These are phyloP conservation scores for Xylariales sp. DNA, from an alignment of 2,329 filamentous ascomycete genomes.

Conservation along the genomic window DNA sequence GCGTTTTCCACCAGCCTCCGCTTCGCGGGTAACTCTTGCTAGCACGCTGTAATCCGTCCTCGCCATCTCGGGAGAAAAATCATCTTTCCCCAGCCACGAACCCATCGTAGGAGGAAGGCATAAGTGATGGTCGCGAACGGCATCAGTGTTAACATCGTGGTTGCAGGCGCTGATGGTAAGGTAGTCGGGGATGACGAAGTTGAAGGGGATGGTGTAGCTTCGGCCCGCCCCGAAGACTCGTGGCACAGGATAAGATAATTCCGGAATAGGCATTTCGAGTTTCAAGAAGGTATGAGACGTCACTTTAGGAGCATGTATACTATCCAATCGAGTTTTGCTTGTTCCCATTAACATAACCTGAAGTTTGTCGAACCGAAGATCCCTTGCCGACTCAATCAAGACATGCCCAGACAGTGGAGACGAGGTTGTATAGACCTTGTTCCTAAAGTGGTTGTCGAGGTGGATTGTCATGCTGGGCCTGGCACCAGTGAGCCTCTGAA, in stretches of 20 bases:
- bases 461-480: conserved; percentile 42
- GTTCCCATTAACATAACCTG: conserved; percentile 50
- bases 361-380: conserved; percentile 45
- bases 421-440: conserved; percentile 53
- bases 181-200: conserved; percentile 55
- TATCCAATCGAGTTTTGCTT: conserved; percentile 46
- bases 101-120: conserved; percentile 49
- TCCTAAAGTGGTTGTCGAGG: conserved; percentile 48
- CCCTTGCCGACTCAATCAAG: conserved; percentile 37
- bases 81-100: conserved; percentile 45
- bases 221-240: conserved; percentile 43
- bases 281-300: conserved; percentile 45
- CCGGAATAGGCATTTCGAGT: conserved; percentile 32
- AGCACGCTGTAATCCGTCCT: conserved; percentile 49
- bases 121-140: conserved; percentile 47
- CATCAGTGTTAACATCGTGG: conserved; percentile 40
- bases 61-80: conserved; percentile 51
- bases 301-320: conserved; percentile 42
- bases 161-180: conserved; percentile 53
- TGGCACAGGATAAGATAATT: conserved; percentile 41
- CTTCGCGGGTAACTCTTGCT: conserved; percentile 36
- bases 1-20: conserved; percentile 19
- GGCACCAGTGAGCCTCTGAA: no score
- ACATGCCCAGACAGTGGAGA: conserved; percentile 46
- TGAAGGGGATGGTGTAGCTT: conserved; percentile 50